Evolutionary conservation across 768 basidiomycete species (phyloP).

Genomic region (Gelatoporia subvermispora): DNA sequence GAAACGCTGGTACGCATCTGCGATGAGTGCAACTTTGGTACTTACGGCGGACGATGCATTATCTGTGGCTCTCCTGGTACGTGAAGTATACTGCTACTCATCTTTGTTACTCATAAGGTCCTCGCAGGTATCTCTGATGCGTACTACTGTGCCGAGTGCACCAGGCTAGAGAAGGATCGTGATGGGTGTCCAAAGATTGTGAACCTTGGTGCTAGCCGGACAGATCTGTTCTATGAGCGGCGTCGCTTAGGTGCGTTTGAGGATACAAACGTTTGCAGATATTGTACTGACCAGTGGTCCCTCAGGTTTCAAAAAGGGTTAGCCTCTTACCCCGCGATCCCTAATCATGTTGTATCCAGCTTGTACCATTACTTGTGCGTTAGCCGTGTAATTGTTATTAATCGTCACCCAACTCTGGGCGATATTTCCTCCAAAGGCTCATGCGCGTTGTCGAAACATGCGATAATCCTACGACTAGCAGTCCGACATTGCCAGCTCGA

Average conservation of each 20-base stretch:
- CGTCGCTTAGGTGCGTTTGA: constrained; percentile 64
- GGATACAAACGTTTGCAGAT: not conserved
- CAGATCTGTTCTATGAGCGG: constrained; percentile 89
- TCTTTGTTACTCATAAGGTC: not conserved
- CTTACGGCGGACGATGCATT: constrained; percentile 95
- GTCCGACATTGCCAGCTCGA: too few species aligned
- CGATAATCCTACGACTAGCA: too few species aligned
- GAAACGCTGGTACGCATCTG: constrained; percentile 97
- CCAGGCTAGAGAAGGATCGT: constrained; percentile 92
- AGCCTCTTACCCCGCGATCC: constrained; percentile 7
- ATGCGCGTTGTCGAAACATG: too few species aligned
- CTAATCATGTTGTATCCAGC: too few species aligned
- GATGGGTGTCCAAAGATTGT: constrained; percentile 99
- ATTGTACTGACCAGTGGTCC: not conserved
- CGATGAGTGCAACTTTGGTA: constrained; percentile 99
- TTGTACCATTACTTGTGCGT: too few species aligned
- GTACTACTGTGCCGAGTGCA: constrained; percentile 97
- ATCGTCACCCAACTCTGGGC: too few species aligned
- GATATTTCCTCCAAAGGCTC: too few species aligned
- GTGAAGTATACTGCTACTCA: not conserved
- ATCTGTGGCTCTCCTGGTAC: constrained; percentile 94
- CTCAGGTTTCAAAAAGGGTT: constrained; percentile 68
- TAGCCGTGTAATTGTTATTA: too few species aligned
- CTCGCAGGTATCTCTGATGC: constrained; percentile 91
- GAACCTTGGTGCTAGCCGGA: constrained; percentile 90